Evolutionary conservation across 495 filamentous ascomycete species (phyloP).

Genomic region (Hyaloscypha finlandica): DNA sequence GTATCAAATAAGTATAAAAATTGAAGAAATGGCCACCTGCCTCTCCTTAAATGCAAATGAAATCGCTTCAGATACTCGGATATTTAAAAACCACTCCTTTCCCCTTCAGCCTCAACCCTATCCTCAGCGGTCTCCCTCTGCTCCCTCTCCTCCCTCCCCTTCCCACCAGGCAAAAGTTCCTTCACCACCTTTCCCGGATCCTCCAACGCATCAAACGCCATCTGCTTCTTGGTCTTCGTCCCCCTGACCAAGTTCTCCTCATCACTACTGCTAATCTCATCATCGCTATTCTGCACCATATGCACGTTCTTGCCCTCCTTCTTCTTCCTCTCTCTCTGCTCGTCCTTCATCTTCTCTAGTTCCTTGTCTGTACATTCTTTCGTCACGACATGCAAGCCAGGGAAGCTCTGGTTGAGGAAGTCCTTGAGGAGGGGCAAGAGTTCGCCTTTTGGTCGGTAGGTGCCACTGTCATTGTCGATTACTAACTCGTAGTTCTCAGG

Average conservation of each 20-base stretch:
- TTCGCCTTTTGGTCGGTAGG: slow-evolving; percentile 81
- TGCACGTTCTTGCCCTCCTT: slow-evolving; percentile 59
- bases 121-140: slow-evolving; percentile 30
- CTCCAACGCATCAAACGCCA: slow-evolving; percentile 41
- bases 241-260: slow-evolving; percentile 64
- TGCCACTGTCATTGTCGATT: slow-evolving; percentile 94
- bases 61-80: no score
- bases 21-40: no score
- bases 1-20: no score
- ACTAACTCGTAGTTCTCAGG: slow-evolving; percentile 73
- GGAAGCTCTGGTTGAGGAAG: slow-evolving; percentile 71
- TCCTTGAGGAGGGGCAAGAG: slow-evolving; percentile 67
- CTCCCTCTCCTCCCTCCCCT: slow-evolving; percentile 20
- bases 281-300: slow-evolving; percentile 61
- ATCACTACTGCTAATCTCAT: slow-evolving; percentile 70
- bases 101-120: slow-evolving; percentile 15
- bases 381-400: slow-evolving; percentile 68
- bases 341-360: slow-evolving; percentile 45
- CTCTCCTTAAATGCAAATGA: no score
- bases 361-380: slow-evolving; percentile 51
- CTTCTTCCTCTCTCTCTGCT: slow-evolving; percentile 56
- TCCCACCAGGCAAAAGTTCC: slow-evolving; percentile 24
- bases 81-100: background rate
- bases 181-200: slow-evolving; percentile 25
- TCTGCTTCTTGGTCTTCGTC: slow-evolving; percentile 46